These are phyloP conservation scores for Pulveroboletus frians DNA, from an alignment of 768 basidiomycete species.

Conservation along the genomic window DNA sequence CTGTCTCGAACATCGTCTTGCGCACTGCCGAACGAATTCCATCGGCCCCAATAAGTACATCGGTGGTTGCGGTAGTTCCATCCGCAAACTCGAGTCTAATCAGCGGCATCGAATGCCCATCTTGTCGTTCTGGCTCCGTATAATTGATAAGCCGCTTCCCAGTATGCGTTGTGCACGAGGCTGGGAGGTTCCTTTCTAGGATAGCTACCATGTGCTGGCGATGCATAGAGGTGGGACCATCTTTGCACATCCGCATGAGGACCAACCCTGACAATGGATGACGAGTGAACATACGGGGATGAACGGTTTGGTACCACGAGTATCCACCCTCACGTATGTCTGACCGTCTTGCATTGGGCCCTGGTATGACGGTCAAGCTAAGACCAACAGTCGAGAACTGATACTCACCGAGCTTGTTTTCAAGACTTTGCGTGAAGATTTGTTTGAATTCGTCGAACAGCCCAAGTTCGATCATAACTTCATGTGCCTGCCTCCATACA, in stretches of 20 bases:
- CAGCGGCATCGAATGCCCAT: slow-evolving; percentile 25
- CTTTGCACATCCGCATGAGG: slow-evolving; percentile 1
- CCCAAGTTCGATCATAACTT: slow-evolving; percentile 39
- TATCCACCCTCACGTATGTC: slow-evolving; percentile 32
- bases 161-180: slow-evolving; percentile 13
- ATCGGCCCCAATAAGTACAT: slow-evolving; percentile 44
- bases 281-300: slow-evolving; percentile 16
- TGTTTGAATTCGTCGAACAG: slow-evolving; percentile 31
- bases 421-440: slow-evolving; percentile 11
- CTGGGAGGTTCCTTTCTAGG: slow-evolving; percentile 16
- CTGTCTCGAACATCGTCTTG: slow-evolving; percentile 19
- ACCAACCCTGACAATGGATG: neutral
- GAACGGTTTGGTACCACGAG: slow-evolving; percentile 22
- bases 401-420: slow-evolving; percentile 11
- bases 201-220: slow-evolving; percentile 20
- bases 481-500: slow-evolving; percentile 43
- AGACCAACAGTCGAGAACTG: neutral
- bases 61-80: slow-evolving; percentile 25
- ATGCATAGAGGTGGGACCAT: slow-evolving; percentile 12
- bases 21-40: slow-evolving; percentile 35
- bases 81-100: slow-evolving; percentile 14
- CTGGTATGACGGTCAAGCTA: slow-evolving; percentile 22
- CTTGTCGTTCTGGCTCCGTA: neutral
- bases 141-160: slow-evolving; percentile 21
- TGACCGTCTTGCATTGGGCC: slow-evolving; percentile 7